Conservation (phyloP, 163 green algal genomes). For the Chlamydomonas reinhardtii region DNA sequence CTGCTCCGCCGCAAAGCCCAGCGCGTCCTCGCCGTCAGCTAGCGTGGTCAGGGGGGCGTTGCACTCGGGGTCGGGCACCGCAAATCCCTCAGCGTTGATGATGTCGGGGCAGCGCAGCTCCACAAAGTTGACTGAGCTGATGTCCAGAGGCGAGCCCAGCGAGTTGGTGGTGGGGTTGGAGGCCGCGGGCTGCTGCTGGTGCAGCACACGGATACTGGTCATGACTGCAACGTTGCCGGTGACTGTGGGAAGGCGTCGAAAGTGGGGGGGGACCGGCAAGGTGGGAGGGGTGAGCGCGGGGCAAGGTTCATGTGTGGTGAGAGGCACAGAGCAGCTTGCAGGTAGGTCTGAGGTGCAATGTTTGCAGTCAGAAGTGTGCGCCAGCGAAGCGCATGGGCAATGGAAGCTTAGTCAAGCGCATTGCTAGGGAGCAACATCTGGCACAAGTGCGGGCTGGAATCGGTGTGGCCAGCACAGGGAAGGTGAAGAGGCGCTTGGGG, state of each 20-base stretch:
- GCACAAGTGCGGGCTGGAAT: no score
- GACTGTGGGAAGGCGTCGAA: background rate
- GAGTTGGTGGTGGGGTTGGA: background rate
- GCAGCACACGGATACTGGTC: background rate
- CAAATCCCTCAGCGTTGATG: background rate
- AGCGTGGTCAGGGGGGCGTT: background rate
- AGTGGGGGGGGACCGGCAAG: background rate
- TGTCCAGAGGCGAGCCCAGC: background rate
- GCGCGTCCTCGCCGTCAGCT: background rate
- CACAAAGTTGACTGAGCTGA: background rate
- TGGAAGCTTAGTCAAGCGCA: no score
- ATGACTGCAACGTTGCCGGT: background rate
- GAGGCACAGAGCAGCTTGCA: no score
- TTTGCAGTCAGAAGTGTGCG: no score
- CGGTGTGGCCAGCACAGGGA: no score
- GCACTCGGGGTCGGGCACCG: conserved; percentile 9
- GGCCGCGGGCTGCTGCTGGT: background rate
- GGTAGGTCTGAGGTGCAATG: no score
- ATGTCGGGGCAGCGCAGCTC: conserved; percentile 28
- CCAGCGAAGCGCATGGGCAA: no score
- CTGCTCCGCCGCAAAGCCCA: background rate
- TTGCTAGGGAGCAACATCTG: no score
- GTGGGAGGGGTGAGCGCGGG: background rate
- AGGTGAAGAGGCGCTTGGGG: no score
- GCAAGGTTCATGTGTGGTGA: no score